Conservation (phyloP, 108 stramenopile genomes). For the Phaeodactylum tricornutum region DNA sequence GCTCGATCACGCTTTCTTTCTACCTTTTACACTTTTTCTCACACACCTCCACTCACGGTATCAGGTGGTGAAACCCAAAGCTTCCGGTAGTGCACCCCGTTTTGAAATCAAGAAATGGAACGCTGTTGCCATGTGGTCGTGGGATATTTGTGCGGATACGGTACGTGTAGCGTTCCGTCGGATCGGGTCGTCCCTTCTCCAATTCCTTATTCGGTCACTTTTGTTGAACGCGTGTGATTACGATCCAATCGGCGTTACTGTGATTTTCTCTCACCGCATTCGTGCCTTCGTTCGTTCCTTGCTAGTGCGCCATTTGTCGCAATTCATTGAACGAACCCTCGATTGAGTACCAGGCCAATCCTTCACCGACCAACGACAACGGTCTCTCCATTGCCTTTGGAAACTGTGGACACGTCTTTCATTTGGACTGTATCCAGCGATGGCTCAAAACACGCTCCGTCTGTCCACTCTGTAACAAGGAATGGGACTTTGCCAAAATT, state of each 20-base stretch:
- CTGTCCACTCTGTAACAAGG: conserved; percentile 98
- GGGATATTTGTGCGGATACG: conserved; percentile 98
- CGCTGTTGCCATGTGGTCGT: conserved; percentile 98
- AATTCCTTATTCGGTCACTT: too few relatives aligned
- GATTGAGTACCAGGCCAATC: conserved; percentile 99
- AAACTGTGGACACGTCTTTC: conserved; percentile 98
- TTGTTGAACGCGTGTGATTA: too few relatives aligned
- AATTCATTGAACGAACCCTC: conserved; percentile 98
- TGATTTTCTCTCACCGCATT: not conserved
- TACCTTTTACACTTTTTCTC: too few relatives aligned
- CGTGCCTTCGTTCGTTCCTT: conserved; percentile 2
- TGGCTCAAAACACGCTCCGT: conserved; percentile 96
- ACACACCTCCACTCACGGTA: too few relatives aligned
- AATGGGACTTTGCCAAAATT: conserved; percentile 99
- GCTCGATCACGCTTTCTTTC: too few relatives aligned
- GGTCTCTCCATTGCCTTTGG: conserved; percentile 97
- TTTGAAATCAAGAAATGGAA: conserved; percentile 98
- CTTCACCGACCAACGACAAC: conserved; percentile 94
- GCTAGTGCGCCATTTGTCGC: conserved; percentile 94
- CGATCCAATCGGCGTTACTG: too few relatives aligned
- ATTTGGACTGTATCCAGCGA: conserved; percentile 98
- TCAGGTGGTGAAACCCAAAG: too few relatives aligned
- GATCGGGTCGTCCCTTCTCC: too few relatives aligned
- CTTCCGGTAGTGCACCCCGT: too few relatives aligned
- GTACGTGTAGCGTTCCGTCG: too few relatives aligned